A percentile compares a stretch with the other conserved stretches of the same genome.
phyloP scores from a whole-genome alignment of 2,329 filamentous ascomycete species.

The Aspergillus persii region DNA sequence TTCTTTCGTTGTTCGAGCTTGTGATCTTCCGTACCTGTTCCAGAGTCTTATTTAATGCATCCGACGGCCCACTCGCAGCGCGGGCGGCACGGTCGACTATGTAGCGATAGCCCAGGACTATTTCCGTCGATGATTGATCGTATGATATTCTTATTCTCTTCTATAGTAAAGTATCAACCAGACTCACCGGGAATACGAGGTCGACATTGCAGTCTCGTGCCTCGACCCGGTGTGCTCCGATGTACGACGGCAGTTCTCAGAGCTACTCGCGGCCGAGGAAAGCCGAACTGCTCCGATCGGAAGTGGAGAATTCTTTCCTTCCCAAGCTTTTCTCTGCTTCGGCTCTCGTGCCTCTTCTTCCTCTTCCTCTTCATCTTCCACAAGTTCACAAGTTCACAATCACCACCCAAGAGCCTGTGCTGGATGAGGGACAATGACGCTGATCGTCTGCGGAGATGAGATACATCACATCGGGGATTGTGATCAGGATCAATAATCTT shows the following conservation, averaged over 20 bases:
- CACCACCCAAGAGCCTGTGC: too few relatives aligned
- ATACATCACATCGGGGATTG: too few relatives aligned
- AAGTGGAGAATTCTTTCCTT: neutral
- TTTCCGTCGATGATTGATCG: neutral
- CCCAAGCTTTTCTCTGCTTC: neutral
- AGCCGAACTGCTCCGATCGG: neutral
- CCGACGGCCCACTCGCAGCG: conserved; percentile 15
- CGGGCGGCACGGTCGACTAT: conserved; percentile 11
- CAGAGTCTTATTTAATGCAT: conserved; percentile 7
- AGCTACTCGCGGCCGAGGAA: neutral
- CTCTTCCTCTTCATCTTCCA: neutral
- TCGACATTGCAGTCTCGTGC: too few relatives aligned
- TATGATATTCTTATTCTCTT: too few relatives aligned
- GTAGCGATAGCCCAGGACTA: conserved; percentile 16
- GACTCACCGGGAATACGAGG: too few relatives aligned
- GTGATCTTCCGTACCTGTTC: conserved; percentile 4
- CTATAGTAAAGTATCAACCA: too few relatives aligned
- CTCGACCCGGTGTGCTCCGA: neutral
- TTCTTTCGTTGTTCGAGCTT: neutral
- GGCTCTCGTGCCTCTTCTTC: neutral
- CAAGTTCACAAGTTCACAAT: too few relatives aligned
- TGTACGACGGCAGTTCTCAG: neutral
- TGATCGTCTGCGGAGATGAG: too few relatives aligned
- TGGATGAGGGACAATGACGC: too few relatives aligned
- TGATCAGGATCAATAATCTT: too few relatives aligned